Conservation (phyloP, 345 rosid genomes). For the Odontarrhena argentea region DNA sequence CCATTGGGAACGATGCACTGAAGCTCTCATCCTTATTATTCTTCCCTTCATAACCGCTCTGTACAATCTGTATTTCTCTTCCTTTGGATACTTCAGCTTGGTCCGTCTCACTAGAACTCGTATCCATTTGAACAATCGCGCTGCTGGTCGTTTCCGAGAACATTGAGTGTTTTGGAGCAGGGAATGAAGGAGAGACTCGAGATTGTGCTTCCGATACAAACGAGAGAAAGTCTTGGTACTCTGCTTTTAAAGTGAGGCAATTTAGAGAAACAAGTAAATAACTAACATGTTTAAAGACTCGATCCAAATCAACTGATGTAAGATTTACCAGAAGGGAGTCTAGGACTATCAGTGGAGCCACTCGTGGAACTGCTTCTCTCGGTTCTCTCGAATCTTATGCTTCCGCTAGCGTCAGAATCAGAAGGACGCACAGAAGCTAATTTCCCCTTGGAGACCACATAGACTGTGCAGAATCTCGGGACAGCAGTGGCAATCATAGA, state of each 20-base stretch:
- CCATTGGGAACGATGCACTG: constrained; percentile 41
- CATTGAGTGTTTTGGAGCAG: constrained; percentile 13
- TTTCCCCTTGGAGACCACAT: constrained; percentile 74
- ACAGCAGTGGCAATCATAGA: constrained; percentile 59
- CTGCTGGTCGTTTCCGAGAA: constrained; percentile 24
- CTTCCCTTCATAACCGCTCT: constrained; percentile 23
- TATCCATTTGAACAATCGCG: constrained; percentile 30
- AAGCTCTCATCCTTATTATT: constrained; percentile 34
- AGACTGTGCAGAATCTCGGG: constrained; percentile 79
- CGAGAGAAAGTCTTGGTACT: constrained; percentile 37
- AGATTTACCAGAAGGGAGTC: constrained; percentile 28
- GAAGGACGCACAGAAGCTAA: constrained; percentile 78
- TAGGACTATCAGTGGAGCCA: constrained; percentile 43
- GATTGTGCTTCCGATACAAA: constrained; percentile 41
- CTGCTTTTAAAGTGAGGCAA: constrained; percentile 10
- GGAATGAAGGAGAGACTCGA: constrained; percentile 15
- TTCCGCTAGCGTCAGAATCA: constrained; percentile 53
- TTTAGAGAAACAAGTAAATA: not conserved
- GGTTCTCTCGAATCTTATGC: constrained; percentile 51
- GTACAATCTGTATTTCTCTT: constrained; percentile 29
- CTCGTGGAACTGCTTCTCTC: constrained; percentile 49
- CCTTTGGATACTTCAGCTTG: constrained; percentile 29
- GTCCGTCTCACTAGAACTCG: constrained; percentile 34
- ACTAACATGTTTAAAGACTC: not conserved
- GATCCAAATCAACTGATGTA: not conserved